These are phyloP conservation scores for Melampsora americana DNA, from an alignment of 1,284 basidiomycete genomes.

Conservation along the genomic window DNA sequence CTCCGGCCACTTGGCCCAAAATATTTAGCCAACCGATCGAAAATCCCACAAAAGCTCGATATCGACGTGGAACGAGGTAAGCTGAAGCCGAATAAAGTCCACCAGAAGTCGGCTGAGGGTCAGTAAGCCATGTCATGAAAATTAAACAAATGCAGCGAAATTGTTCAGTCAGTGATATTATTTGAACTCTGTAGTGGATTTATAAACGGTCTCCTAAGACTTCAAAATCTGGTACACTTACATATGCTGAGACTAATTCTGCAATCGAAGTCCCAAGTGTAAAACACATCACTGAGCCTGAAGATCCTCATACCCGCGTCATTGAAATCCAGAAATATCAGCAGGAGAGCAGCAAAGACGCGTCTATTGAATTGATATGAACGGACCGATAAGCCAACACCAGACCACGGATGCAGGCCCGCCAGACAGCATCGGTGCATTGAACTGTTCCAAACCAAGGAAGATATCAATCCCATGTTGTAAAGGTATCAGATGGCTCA, in stretches of 20 bases:
- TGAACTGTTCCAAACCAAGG: constrained; percentile 57
- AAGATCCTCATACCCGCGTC: too few relatives aligned
- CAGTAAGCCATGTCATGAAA: neutral
- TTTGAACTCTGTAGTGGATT: too few relatives aligned
- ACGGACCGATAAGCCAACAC: constrained; percentile 63
- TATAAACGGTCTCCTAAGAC: too few relatives aligned
- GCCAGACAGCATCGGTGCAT: constrained; percentile 70
- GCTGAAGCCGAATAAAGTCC: constrained; percentile 75
- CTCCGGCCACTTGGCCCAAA: constrained; percentile 76
- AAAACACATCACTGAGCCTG: constrained; percentile 70
- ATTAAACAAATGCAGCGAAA: too few relatives aligned
- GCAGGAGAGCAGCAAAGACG: constrained; percentile 1
- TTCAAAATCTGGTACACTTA: too few relatives aligned
- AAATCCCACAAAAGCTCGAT: constrained; percentile 63
- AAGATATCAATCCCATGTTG: too few relatives aligned
- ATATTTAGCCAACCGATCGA: constrained; percentile 66
- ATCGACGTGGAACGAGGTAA: constrained; percentile 65
- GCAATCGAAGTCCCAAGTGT: constrained; percentile 71
- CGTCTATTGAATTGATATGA: constrained; percentile 56
- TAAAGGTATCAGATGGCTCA: too few relatives aligned
- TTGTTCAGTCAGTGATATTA: neutral
- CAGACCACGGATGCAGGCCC: constrained; percentile 76
- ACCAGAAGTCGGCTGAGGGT: constrained; percentile 72
- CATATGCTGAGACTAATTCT: constrained; percentile 56
- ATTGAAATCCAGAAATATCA: constrained; percentile 13